Evolutionary conservation across 2,329 filamentous ascomycete species (phyloP).

Genomic region (Scleromitrula shiraiana): DNA sequence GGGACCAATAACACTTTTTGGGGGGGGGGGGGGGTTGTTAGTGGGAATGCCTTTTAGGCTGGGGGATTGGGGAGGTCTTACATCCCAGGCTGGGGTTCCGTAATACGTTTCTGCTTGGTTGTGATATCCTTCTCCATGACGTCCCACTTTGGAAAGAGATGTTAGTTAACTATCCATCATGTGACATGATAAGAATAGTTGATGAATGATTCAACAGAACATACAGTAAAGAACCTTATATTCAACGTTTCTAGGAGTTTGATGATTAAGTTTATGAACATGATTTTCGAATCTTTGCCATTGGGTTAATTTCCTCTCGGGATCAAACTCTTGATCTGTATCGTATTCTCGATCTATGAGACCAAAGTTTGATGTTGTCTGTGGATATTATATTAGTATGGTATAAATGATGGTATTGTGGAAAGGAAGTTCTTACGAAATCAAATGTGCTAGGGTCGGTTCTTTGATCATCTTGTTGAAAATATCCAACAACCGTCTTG

Average conservation of each 20-base stretch:
- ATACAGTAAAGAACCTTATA: constrained; percentile 57
- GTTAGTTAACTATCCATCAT: constrained; percentile 13
- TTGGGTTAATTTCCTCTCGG: constrained; percentile 39
- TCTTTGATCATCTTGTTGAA: constrained; percentile 52
- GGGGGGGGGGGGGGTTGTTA: too few relatives aligned
- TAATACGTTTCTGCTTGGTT: constrained; percentile 58
- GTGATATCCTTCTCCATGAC: constrained; percentile 62
- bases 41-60: neutral
- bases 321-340: constrained; percentile 39
- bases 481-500: constrained; percentile 53
- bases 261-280: constrained; percentile 46
- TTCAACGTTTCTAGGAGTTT: constrained; percentile 35
- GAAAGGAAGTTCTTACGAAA: constrained; percentile 49
- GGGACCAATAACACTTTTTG: constrained; percentile 57
- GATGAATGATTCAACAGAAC: neutral
- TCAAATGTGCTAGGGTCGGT: constrained; percentile 53
- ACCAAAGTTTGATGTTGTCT: constrained; percentile 57
- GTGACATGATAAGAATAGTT: neutral
- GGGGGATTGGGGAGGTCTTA: constrained; percentile 29
- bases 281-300: constrained; percentile 59
- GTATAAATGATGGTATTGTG: neutral
- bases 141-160: constrained; percentile 42
- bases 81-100: constrained; percentile 62
- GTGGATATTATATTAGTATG: neutral
- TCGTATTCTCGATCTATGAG: constrained; percentile 52